Evolutionary conservation across 2,329 filamentous ascomycete species (phyloP), one percentile per base, ranked within the genome.

Genomic region (Fusarium sp.): DNA sequence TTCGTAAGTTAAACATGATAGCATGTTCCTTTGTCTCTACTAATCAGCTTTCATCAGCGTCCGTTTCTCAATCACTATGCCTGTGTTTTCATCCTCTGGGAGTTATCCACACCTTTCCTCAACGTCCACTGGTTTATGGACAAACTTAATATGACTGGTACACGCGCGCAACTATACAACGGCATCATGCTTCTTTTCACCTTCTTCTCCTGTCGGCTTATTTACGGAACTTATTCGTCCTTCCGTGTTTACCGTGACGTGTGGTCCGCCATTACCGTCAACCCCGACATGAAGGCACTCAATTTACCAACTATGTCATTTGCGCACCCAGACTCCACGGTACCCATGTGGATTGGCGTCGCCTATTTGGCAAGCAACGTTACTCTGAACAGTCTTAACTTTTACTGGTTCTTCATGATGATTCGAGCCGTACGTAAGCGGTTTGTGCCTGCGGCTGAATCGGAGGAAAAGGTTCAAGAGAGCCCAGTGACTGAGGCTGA

Each of bases 101-200:
- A 97, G 81, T 88, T 97, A 42, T 95, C 93, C 31, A 93, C 92
- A 8, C 93, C 93, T 12, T 95, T 96, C 81, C 87, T 96, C 64
- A 97, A 97, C 80, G 88, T 95, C 79, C 94, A 97, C 85, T 97
- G 94, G 94, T 96, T 96, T 84, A 93, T 93, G 82, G 94, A 97
- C 83, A 97, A 97, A 84, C 84, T 95, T 65, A 88, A 90, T 77
- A 90, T 94, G 86, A 96, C 94, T 1, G 94, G 94, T 39, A 90
- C 91, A 25, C 86, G 85, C 58, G 81, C 89, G 29, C 94, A 96
- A 83, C 87, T 95, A 33, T 90, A 93, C 81, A 96, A 96, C 77
- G 93, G 93, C 75, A 85, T 94, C 68, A 78, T 89, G 62, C 88
- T 96, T 7, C 88, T 95, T 57, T 81, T 85, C 72, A 93, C 88